Evolutionary conservation across 2,329 filamentous ascomycete genomes (phyloP), one percentile per base, ranked within the genome.

Genomic region (Colletotrichum sp.): DNA sequence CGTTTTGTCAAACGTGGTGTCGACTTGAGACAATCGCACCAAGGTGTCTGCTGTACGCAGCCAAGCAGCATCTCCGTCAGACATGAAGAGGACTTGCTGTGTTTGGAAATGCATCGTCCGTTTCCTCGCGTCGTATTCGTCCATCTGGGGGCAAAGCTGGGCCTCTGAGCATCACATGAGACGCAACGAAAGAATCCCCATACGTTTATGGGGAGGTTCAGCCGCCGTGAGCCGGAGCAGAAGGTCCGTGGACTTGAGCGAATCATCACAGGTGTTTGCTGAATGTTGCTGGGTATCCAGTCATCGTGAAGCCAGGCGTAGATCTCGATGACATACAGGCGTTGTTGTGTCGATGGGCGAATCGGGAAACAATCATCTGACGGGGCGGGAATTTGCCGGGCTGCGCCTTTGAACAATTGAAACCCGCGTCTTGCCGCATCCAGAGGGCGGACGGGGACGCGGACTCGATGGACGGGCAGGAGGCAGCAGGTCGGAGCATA

Each of bases 261-360:
- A 63, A 60, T 62, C 34, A 28, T 24, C 55, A 16, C 21, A 34
- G 36, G 30, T 28, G 36, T 55, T 49, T 34, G 32, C 34, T 52
- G 28, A 30, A 36, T n/a, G 71, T 13, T 52, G 2, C n/a, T 57
- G 67, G n/a, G 59, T 15, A 34, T 64, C 32, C 71, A 49, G 39
- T 60, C 8, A 49, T 65, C 49, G 60, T 75, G 52, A 52, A 57
- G 63, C 63, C 49, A 72, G 69, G 57, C 28, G 3, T 57, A 69
- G 74, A 76, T 76, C 74, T 76, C 74, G 74, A 76, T 76, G 74
- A 69, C 74, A 65, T 69, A 74, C 64, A 74, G 74, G 28, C 28
- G 59, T 21, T 34, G 30, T 64, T 28, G 64, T 59, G 63, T 63
- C 63, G 39, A 57, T 21, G 70, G 49, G 71, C 71, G 65, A 73